A percentile compares a stretch with the other conserved stretches of the same genome.
Conservation (phyloP, 2,329 filamentous ascomycete species). For the Hypoxylon sp. region DNA sequence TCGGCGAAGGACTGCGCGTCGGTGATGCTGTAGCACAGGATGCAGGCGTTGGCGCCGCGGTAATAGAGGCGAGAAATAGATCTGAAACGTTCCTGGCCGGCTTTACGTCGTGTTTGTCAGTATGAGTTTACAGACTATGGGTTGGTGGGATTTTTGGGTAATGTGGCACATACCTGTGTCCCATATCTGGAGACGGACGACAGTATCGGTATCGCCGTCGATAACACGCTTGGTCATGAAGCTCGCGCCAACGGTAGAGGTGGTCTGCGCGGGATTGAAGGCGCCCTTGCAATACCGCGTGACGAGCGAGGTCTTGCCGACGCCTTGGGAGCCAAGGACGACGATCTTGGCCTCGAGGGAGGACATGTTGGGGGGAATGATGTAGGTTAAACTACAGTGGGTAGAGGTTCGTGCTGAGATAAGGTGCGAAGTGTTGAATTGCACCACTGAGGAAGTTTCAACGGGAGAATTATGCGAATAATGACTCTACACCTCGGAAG, state of each 20-base stretch:
- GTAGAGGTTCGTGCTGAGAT: background rate
- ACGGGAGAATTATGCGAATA: conserved; percentile 18
- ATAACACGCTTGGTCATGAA: conserved; percentile 85
- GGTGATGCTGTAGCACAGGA: conserved; percentile 95
- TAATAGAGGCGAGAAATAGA: conserved; percentile 97
- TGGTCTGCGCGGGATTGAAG: conserved; percentile 75
- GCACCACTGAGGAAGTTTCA: conserved; percentile 1
- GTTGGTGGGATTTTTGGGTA: background rate
- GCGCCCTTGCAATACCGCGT: conserved; percentile 82
- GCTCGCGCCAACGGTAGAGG: conserved; percentile 83
- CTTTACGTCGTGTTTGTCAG: conserved; percentile 53
- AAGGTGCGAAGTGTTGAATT: conserved; percentile 15
- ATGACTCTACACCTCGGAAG: conserved; percentile 10
- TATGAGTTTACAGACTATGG: conserved; percentile 27
- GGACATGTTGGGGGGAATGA: conserved; percentile 57
- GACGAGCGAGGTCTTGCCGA: conserved; percentile 84
- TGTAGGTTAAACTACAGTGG: background rate
- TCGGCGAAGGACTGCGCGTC: conserved; percentile 87
- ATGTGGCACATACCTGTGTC: conserved; percentile 76
- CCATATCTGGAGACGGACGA: conserved; percentile 95
- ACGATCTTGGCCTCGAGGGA: conserved; percentile 87
- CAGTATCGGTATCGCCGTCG: conserved; percentile 87
- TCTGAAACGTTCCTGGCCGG: conserved; percentile 94
- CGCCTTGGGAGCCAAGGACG: conserved; percentile 83
- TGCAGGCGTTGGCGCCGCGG: conserved; percentile 92